These are phyloP conservation scores for Telopea speciosissima DNA, from an alignment of 177 flowering plant species.

Conservation along the genomic window DNA sequence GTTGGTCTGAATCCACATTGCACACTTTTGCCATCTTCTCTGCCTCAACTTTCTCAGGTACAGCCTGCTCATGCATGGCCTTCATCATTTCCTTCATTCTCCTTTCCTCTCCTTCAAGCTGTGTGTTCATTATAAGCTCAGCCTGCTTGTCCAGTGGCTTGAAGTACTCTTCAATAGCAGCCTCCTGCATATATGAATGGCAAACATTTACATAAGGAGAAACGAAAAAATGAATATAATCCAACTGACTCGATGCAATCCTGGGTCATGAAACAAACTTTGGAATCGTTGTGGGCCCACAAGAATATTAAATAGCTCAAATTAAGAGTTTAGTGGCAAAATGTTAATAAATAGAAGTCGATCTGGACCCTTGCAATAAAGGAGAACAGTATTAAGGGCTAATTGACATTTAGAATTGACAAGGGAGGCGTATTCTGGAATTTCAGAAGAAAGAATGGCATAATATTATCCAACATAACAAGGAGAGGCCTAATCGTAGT, in stretches of 20 bases:
- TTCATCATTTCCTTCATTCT: constrained; percentile 52
- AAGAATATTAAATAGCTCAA: too few relatives aligned
- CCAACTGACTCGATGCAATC: background rate
- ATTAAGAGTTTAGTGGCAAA: too few relatives aligned
- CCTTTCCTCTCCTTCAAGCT: constrained; percentile 66
- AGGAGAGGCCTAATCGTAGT: too few relatives aligned
- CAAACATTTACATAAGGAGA: background rate
- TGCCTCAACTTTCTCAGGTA: constrained; percentile 24
- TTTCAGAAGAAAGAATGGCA: too few relatives aligned
- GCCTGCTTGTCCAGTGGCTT: constrained; percentile 78
- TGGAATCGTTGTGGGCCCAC: too few relatives aligned
- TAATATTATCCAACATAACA: too few relatives aligned
- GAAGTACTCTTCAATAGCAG: constrained; percentile 71
- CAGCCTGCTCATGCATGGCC: constrained; percentile 50
- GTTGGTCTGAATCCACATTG: constrained; percentile 11
- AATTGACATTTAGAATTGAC: too few relatives aligned
- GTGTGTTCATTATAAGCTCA: constrained; percentile 59
- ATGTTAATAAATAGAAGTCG: too few relatives aligned
- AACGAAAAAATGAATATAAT: background rate
- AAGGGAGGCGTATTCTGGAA: too few relatives aligned
- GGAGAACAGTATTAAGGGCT: too few relatives aligned
- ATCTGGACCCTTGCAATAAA: too few relatives aligned
- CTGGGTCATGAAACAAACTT: too few relatives aligned
- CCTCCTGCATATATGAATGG: constrained; percentile 43
- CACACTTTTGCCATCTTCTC: constrained; percentile 16